Conservation (phyloP, 1,284 basidiomycete genomes). For the Papiliotrema nemorosa region DNA sequence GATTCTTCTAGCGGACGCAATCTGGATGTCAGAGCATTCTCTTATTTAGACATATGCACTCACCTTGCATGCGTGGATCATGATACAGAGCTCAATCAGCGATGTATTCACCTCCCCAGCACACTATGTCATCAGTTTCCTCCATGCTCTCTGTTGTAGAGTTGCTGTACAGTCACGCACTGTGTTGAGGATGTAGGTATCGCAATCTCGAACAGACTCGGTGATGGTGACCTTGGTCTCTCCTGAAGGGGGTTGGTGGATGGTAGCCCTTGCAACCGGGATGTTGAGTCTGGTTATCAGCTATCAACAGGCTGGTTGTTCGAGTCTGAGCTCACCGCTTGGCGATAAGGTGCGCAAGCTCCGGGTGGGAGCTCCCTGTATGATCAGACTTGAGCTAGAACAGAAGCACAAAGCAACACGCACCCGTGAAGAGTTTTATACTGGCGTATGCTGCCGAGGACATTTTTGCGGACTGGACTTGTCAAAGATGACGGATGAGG, state of each 20-base stretch:
- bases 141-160: neutral
- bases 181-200: constrained; percentile 99
- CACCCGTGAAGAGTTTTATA: constrained; percentile 90
- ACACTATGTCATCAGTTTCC: constrained; percentile 28
- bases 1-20: constrained; percentile 90
- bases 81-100: constrained; percentile 95
- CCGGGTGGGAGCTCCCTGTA: constrained; percentile 87
- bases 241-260: constrained; percentile 84
- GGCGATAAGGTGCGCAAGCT: constrained; percentile 90
- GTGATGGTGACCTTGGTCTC: constrained; percentile 88
- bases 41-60: neutral
- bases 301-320: neutral
- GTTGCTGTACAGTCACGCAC: constrained; percentile 28
- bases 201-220: constrained; percentile 95
- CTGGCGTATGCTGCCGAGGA: constrained; percentile 46
- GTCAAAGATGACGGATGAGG: no score
- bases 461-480: constrained; percentile 26
- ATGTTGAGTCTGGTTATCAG: constrained; percentile 65
- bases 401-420: constrained; percentile 32
- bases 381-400: neutral
- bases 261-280: constrained; percentile 75
- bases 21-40: constrained; percentile 43
- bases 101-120: constrained; percentile 68
- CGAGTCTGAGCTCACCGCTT: constrained; percentile 61
- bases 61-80: constrained; percentile 96